phyloP scores from a whole-genome alignment of 805 yeast species.

The Middelhovenomyces tepae region DNA sequence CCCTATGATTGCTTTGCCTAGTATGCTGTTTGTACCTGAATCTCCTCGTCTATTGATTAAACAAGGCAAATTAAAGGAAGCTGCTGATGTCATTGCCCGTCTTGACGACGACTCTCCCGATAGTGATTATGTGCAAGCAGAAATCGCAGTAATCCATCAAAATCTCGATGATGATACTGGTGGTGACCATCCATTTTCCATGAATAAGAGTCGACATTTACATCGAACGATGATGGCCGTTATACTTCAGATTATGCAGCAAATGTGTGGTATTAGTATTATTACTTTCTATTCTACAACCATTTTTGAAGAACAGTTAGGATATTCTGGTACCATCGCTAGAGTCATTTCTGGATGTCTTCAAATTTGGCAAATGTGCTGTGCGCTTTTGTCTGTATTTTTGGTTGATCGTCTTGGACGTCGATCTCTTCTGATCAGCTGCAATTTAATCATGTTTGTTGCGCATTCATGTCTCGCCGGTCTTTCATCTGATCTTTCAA shows the following conservation, averaged over 20 bases:
- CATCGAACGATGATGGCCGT: constrained; percentile 9
- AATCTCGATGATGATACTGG: constrained; percentile 8
- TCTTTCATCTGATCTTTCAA: constrained; percentile 10
- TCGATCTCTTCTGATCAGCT: constrained; percentile 29
- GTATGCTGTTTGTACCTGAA: constrained; percentile 24
- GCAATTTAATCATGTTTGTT: constrained; percentile 8
- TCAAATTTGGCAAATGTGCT: constrained; percentile 11
- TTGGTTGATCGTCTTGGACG: constrained; percentile 50
- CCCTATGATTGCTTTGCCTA: neutral
- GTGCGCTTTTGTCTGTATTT: constrained; percentile 26
- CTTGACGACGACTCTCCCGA: constrained; percentile 7
- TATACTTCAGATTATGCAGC: constrained; percentile 10
- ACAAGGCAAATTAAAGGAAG: constrained; percentile 42
- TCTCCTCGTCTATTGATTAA: constrained; percentile 40
- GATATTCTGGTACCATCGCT: constrained; percentile 6
- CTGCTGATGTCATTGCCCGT: constrained; percentile 29
- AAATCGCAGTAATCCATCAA: constrained; percentile 9
- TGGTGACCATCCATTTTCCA: constrained; percentile 1
- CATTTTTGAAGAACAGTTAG: constrained; percentile 11
- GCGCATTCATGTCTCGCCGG: constrained; percentile 9
- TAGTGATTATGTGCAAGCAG: constrained; percentile 7
- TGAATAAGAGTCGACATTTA: constrained; percentile 8
- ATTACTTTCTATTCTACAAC: constrained; percentile 14
- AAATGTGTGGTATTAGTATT: constrained; percentile 13
- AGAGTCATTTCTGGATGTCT: constrained; percentile 10